phyloP scores from a whole-genome alignment of 2,329 filamentous ascomycete genomes.

The Cordyceps javanica region DNA sequence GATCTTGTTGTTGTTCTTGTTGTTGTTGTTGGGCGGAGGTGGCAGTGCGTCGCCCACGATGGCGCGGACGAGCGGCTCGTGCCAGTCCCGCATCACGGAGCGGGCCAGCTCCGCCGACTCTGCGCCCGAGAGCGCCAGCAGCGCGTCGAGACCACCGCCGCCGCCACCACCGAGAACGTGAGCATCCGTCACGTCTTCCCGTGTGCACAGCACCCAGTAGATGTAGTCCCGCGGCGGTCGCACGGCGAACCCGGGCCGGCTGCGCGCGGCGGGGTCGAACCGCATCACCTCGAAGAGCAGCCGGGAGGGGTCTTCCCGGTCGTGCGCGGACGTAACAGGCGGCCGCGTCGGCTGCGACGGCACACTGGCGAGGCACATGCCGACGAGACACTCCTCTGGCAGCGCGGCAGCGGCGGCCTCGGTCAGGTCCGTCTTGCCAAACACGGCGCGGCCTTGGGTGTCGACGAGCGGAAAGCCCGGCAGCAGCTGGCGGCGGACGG shows the following conservation, averaged over 20 bases:
- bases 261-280: constrained; percentile 10
- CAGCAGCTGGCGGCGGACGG: constrained; percentile 30
- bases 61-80: neutral
- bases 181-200: neutral
- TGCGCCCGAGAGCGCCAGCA: neutral
- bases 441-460: constrained; percentile 31
- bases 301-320: constrained; percentile 13
- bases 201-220: constrained; percentile 27
- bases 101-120: neutral
- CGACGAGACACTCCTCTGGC: constrained; percentile 15
- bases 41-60: too few species aligned
- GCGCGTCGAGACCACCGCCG: neutral
- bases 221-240: constrained; percentile 27
- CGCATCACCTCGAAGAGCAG: constrained; percentile 13
- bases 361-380: constrained; percentile 22
- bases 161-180: neutral
- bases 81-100: neutral
- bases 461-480: constrained; percentile 30
- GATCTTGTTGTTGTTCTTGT: too few species aligned
- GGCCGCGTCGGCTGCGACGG: neutral
- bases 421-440: constrained; percentile 32
- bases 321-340: too few species aligned
- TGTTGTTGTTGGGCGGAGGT: too few species aligned
- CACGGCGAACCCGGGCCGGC: constrained; percentile 2
- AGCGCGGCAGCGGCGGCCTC: constrained; percentile 18